These are phyloP conservation scores for Talaromyces rugulosus DNA, from an alignment of 2,329 filamentous ascomycete species.

Conservation along the genomic window DNA sequence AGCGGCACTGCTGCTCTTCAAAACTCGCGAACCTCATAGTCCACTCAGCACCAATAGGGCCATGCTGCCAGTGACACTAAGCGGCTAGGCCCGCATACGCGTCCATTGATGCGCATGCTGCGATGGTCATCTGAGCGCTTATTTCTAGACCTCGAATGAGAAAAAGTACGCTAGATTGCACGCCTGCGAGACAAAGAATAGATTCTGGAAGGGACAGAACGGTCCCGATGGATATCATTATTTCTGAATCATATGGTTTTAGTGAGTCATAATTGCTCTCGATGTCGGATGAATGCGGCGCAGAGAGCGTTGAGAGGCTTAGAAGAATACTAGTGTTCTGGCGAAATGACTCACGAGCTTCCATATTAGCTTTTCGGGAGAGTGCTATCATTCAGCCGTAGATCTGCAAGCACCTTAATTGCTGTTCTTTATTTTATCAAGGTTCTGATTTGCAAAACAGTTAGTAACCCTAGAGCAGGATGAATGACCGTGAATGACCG, in stretches of 20 bases:
- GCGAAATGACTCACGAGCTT: background rate
- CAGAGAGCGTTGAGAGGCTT: background rate
- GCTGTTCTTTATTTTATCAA: background rate
- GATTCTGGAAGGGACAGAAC: background rate
- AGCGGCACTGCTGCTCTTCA: background rate
- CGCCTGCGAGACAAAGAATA: background rate
- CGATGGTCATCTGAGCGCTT: constrained; percentile 12
- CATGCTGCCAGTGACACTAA: background rate
- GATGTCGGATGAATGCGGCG: background rate
- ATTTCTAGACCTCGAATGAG: background rate
- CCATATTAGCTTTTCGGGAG: background rate
- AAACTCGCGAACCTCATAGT: background rate
- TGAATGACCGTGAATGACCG: background rate
- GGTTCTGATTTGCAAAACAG: background rate
- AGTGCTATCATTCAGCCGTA: background rate
- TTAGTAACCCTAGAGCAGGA: background rate
- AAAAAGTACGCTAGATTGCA: background rate
- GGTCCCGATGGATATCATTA: background rate
- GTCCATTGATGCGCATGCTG: constrained; percentile 10
- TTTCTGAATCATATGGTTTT: background rate
- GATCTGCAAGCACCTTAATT: background rate
- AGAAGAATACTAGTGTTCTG: background rate
- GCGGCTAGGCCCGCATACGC: constrained; percentile 1
- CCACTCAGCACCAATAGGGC: background rate
- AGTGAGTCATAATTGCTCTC: background rate